phyloP scores from a whole-genome alignment of 257 asterid genomes.

The Fraxinus excelsior region DNA sequence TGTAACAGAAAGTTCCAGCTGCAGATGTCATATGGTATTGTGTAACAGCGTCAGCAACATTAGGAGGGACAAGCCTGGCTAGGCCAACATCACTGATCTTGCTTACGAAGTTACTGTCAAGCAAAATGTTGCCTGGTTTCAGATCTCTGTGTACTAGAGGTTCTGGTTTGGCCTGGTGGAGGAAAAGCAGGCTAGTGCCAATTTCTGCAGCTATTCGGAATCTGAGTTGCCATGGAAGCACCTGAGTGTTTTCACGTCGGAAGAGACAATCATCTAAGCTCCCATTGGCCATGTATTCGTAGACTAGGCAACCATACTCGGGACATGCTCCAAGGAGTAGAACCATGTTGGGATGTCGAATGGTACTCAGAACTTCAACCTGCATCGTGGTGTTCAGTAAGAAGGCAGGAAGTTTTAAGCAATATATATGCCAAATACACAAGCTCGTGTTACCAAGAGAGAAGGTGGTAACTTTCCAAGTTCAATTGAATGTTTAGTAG shows the following conservation, averaged over 20 bases:
- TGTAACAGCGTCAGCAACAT: slow-evolving; percentile 8
- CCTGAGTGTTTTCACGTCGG: slow-evolving; percentile 8
- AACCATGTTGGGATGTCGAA: slow-evolving; percentile 19
- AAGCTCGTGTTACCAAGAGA: neutral
- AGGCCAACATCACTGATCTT: slow-evolving; percentile 14
- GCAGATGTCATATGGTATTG: slow-evolving; percentile 17
- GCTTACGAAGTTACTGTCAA: slow-evolving; percentile 11
- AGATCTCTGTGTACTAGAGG: slow-evolving; percentile 6
- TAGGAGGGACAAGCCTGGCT: slow-evolving; percentile 22
- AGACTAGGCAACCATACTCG: slow-evolving; percentile 15
- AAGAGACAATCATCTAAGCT: slow-evolving; percentile 15
- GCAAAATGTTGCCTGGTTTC: slow-evolving; percentile 9
- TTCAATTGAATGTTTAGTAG: neutral
- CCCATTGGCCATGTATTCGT: slow-evolving; percentile 9
- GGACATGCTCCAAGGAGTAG: slow-evolving; percentile 22
- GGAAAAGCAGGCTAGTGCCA: slow-evolving; percentile 10
- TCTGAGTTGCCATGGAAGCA: slow-evolving; percentile 9
- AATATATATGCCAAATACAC: neutral
- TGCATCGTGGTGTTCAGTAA: neutral
- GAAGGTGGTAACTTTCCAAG: neutral
- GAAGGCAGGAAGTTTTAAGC: neutral
- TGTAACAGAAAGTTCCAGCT: slow-evolving; percentile 18
- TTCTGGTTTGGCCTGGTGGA: slow-evolving; percentile 18
- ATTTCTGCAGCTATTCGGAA: slow-evolving; percentile 17
- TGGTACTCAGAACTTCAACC: slow-evolving; percentile 14